Evolutionary conservation across 108 stramenopile species (phyloP).

Genomic region (Discostella stelligeroides): DNA sequence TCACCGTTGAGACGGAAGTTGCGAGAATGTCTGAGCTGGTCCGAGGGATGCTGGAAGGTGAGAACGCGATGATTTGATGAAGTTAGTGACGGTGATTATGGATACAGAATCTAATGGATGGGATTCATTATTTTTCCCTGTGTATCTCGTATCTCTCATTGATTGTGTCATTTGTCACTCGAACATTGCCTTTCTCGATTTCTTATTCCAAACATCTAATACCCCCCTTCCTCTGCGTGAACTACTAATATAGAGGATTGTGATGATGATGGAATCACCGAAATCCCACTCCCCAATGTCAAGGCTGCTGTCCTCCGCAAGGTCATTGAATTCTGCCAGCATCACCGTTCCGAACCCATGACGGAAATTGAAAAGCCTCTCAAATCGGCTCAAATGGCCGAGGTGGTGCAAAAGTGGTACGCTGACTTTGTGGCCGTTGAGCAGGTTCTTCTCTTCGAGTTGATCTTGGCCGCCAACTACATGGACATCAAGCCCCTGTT

Average conservation of each 20-base stretch:
- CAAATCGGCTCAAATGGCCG: constrained; percentile 94
- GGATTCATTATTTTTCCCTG: too few relatives aligned
- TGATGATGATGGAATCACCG: constrained; percentile 87
- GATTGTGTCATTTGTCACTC: too few relatives aligned
- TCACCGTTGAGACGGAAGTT: constrained; percentile 88
- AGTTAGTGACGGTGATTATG: neutral
- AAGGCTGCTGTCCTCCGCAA: constrained; percentile 94
- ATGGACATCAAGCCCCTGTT: constrained; percentile 98
- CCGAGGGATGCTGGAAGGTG: constrained; percentile 96
- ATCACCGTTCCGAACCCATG: constrained; percentile 95
- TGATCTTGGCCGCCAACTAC: constrained; percentile 98
- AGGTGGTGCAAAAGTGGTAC: constrained; percentile 99
- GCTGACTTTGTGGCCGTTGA: constrained; percentile 98
- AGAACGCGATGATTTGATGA: too few relatives aligned
- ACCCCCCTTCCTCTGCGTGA: neutral
- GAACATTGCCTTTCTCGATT: too few relatives aligned
- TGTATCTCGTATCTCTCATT: too few relatives aligned
- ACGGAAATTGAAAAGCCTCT: constrained; percentile 99
- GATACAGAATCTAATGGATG: too few relatives aligned
- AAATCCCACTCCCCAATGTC: constrained; percentile 99
- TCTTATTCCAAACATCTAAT: constrained; percentile 6
- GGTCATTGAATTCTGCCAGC: constrained; percentile 98
- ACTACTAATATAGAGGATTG: constrained; percentile 61
- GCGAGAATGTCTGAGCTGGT: constrained; percentile 98
- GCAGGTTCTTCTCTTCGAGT: constrained; percentile 98